Percentiles rank a stretch among this genome's conserved stretches.
Evolutionary conservation across 192 early-diverging fungal genomes (phyloP).

Genomic region (Funneliformis geosporum): DNA sequence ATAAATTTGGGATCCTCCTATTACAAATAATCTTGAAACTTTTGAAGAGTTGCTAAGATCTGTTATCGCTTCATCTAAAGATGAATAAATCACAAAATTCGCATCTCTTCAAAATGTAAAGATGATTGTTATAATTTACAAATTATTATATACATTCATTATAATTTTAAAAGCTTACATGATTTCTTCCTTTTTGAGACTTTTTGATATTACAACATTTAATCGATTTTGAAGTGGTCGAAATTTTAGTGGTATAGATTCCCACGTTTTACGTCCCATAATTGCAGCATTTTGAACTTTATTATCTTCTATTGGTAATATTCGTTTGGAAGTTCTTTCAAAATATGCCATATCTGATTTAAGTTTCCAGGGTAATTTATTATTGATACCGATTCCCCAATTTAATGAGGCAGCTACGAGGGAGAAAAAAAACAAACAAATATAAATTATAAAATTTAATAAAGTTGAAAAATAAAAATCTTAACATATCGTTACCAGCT

Average conservation of each 20-base stretch:
- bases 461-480: neutral
- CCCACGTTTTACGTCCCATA: constrained; percentile 94
- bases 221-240: constrained; percentile 76
- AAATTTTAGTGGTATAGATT: constrained; percentile 82
- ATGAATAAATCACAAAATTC: constrained; percentile 32
- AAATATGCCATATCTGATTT: constrained; percentile 87
- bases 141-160: too few relatives aligned
- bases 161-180: constrained; percentile 2
- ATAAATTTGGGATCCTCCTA: constrained; percentile 83
- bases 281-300: constrained; percentile 73
- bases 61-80: constrained; percentile 17
- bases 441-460: neutral
- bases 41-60: neutral
- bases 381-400: constrained; percentile 74
- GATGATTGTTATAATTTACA: neutral
- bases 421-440: neutral
- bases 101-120: neutral
- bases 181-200: constrained; percentile 49
- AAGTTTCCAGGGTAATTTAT: constrained; percentile 84
- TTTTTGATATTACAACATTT: constrained; percentile 84
- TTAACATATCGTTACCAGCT: neutral
- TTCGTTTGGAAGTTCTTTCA: constrained; percentile 58
- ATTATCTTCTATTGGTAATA: constrained; percentile 24
- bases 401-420: constrained; percentile 2
- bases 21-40: constrained; percentile 66